These are phyloP conservation scores for Arachis stenosperma DNA, from an alignment of 306 rosid species.

Conservation along the genomic window DNA sequence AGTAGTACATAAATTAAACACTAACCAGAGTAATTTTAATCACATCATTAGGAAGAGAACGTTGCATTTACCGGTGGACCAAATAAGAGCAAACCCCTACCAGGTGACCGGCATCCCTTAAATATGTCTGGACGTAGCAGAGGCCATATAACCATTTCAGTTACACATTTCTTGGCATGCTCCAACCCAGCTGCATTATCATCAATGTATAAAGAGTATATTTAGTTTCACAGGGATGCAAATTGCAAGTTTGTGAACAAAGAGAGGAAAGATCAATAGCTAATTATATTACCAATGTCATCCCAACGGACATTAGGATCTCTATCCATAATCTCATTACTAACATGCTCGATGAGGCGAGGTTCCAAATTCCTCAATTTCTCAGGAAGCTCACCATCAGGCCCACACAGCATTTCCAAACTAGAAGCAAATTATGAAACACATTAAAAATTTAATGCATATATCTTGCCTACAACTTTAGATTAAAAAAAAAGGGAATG, in stretches of 20 bases:
- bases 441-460: conserved; percentile 36
- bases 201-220: conserved; percentile 23
- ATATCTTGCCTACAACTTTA: conserved; percentile 21
- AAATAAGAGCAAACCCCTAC: conserved; percentile 93
- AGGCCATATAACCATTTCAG: conserved; percentile 95
- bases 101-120: conserved; percentile 93
- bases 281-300: conserved; percentile 66
- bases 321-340: conserved; percentile 95
- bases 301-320: conserved; percentile 93
- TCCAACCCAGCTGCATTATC: conserved; percentile 76
- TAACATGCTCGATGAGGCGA: conserved; percentile 92
- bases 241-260: conserved; percentile 27
- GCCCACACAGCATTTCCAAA: conserved; percentile 88
- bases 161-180: conserved; percentile 85
- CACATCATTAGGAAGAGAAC: conserved; percentile 35
- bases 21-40: conserved; percentile 21
- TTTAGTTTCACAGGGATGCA: conserved; percentile 37
- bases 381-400: conserved; percentile 99
- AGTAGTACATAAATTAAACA: conserved; percentile 35
- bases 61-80: conserved; percentile 89
- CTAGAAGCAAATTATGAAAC: conserved; percentile 50
- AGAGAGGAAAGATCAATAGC: conserved; percentile 38
- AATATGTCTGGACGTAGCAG: conserved; percentile 87
- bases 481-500: conserved; percentile 22
- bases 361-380: conserved; percentile 94